Conservation (phyloP, 768 basidiomycete species). For the Termitomyces heimii region DNA sequence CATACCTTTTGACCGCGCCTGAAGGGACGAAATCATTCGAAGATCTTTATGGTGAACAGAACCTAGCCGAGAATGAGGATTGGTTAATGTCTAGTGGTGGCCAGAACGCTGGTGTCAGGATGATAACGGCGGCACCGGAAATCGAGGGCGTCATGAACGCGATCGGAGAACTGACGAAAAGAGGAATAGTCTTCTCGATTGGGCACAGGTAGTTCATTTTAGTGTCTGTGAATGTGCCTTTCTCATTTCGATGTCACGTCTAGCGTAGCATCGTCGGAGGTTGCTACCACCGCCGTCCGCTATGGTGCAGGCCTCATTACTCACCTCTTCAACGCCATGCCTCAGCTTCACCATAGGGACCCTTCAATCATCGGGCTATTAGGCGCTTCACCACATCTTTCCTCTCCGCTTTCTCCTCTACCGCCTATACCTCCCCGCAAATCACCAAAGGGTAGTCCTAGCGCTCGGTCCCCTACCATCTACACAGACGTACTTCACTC, state of each 20-base stretch:
- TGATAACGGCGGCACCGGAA: constrained; percentile 87
- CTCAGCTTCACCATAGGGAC: constrained; percentile 83
- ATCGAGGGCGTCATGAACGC: constrained; percentile 75
- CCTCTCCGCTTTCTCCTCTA: constrained; percentile 31
- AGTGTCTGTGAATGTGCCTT: neutral
- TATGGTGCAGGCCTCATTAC: constrained; percentile 83
- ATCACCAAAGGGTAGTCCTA: neutral
- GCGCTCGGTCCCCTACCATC: neutral
- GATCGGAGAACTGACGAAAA: constrained; percentile 49
- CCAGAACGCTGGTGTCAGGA: constrained; percentile 58
- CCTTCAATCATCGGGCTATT: constrained; percentile 88
- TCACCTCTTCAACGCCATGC: constrained; percentile 93
- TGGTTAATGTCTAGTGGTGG: constrained; percentile 52
- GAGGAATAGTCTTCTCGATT: constrained; percentile 77
- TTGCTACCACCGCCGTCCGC: constrained; percentile 65
- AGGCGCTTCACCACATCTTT: constrained; percentile 65
- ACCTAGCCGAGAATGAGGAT: constrained; percentile 56
- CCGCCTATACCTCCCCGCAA: constrained; percentile 13
- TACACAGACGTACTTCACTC: constrained; percentile 21
- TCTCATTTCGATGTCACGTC: constrained; percentile 3
- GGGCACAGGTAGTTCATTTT: constrained; percentile 66
- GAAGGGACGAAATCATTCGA: constrained; percentile 68
- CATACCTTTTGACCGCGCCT: constrained; percentile 55
- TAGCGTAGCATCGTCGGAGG: constrained; percentile 69
- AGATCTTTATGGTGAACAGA: constrained; percentile 63